phyloP scores from a whole-genome alignment of 2,329 filamentous ascomycete species.

The Ascochyta lentis region DNA sequence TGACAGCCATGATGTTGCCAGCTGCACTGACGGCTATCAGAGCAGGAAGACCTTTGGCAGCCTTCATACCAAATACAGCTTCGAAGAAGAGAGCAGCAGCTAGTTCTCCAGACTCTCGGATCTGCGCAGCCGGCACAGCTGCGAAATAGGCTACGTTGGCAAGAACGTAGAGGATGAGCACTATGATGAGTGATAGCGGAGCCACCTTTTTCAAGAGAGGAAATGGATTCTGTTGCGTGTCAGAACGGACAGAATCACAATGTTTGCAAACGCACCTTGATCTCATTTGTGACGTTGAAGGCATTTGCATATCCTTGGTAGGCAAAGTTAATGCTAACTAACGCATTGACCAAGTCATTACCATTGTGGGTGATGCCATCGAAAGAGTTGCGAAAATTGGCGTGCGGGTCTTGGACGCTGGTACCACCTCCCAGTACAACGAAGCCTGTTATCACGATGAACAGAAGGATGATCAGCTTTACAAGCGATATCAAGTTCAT shows the following conservation, averaged over 20 bases:
- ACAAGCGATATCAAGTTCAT: conserved; percentile 49
- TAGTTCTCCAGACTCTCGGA: conserved; percentile 60
- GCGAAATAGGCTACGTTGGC: conserved; percentile 38
- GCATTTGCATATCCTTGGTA: conserved; percentile 41
- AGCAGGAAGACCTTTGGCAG: conserved; percentile 61
- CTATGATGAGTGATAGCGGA: conserved; percentile 58
- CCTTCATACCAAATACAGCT: conserved; percentile 63
- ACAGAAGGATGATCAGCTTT: conserved; percentile 68
- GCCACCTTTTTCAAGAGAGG: conserved; percentile 59
- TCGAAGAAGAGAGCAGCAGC: conserved; percentile 66
- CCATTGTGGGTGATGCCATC: conserved; percentile 36
- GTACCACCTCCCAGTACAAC: conserved; percentile 40
- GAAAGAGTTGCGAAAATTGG: conserved; percentile 39
- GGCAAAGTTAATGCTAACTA: conserved; percentile 44
- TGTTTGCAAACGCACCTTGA: conserved; percentile 27
- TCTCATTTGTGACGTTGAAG: conserved; percentile 45
- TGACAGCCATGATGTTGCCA: conserved; percentile 40
- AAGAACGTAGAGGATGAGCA: conserved; percentile 50
- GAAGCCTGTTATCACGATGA: conserved; percentile 49
- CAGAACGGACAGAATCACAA: background rate
- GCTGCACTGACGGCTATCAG: conserved; percentile 36
- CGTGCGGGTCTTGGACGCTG: conserved; percentile 30
- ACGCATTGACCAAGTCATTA: conserved; percentile 38
- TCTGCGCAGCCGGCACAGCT: conserved; percentile 52
- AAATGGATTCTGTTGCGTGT: conserved; percentile 59